Evolutionary conservation across 2,329 filamentous ascomycete species (phyloP).

Genomic region (Arthrobotrys conoides): DNA sequence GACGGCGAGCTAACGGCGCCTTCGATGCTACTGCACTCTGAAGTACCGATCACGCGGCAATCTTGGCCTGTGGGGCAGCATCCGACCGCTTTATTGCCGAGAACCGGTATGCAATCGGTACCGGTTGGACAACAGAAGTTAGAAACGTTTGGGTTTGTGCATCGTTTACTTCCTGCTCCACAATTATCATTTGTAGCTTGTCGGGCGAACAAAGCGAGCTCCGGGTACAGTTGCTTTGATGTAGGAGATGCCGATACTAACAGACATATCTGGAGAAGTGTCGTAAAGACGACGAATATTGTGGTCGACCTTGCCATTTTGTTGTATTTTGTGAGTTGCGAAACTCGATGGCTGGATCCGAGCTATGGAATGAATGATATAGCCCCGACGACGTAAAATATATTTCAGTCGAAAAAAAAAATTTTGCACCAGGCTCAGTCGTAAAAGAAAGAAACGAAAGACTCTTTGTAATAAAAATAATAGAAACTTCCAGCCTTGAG

Average conservation of each 20-base stretch:
- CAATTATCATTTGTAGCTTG: constrained; percentile 45
- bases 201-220: constrained; percentile 48
- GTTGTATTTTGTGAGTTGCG: constrained; percentile 58
- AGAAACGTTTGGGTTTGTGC: constrained; percentile 46
- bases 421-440: not conserved
- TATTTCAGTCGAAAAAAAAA: not conserved
- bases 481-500: not conserved
- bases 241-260: constrained; percentile 47
- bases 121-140: constrained; percentile 60
- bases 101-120: constrained; percentile 50
- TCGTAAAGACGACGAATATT: constrained; percentile 4
- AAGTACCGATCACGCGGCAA: constrained; percentile 47
- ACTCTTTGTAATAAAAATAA: not conserved
- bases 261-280: constrained; percentile 30
- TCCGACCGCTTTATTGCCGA: constrained; percentile 51
- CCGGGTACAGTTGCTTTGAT: constrained; percentile 39
- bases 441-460: not conserved
- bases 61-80: constrained; percentile 57
- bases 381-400: not conserved
- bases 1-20: not conserved
- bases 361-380: not conserved
- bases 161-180: constrained; percentile 49
- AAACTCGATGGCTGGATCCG: not conserved
- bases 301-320: constrained; percentile 14
- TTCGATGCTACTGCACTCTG: constrained; percentile 32